Conservation (phyloP, 345 rosid genomes). For the Carallia brachiata region DNA sequence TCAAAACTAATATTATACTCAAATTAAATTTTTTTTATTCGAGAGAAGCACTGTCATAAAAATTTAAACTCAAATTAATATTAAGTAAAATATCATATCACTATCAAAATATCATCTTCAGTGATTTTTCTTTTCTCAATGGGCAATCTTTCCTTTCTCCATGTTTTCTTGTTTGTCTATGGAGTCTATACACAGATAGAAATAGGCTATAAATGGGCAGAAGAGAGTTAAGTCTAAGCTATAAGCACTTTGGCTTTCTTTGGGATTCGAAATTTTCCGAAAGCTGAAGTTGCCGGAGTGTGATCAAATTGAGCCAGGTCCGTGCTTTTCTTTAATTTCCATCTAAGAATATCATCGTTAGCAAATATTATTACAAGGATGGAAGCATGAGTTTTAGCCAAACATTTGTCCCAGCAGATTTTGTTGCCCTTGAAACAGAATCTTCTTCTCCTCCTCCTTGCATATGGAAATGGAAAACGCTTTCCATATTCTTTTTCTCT, state of each 20-base stretch:
- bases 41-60: no score
- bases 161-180: neutral
- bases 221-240: constrained; percentile 26
- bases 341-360: neutral
- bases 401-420: constrained; percentile 11
- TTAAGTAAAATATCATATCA: no score
- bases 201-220: constrained; percentile 47
- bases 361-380: neutral
- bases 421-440: constrained; percentile 23
- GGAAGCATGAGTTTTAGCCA: constrained; percentile 9
- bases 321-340: constrained; percentile 17
- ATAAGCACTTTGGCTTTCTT: constrained; percentile 41
- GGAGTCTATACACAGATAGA: constrained; percentile 38
- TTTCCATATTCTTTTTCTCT: neutral
- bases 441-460: constrained; percentile 19
- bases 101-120: no score
- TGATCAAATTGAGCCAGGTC: constrained; percentile 49
- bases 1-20: no score
- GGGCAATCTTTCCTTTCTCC: neutral
- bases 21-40: no score
- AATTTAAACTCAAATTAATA: no score
- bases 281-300: constrained; percentile 67
- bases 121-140: neutral
- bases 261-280: constrained; percentile 71
- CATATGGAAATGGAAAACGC: neutral